These are phyloP conservation scores for Solanum medicagineum DNA, from an alignment of 257 asterid genomes.

Conservation along the genomic window DNA sequence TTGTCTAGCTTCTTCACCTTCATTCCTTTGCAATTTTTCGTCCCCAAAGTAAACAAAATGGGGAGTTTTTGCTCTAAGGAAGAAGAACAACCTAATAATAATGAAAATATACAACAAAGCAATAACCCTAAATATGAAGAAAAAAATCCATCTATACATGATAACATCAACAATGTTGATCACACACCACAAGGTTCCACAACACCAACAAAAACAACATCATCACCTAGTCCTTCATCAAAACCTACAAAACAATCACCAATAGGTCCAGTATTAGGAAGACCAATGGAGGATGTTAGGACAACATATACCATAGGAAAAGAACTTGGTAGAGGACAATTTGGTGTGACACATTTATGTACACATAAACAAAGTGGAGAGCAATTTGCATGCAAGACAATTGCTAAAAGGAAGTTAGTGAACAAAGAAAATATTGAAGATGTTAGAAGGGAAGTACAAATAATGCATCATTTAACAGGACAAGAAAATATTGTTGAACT, in stretches of 20 bases:
- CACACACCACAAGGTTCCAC: background rate
- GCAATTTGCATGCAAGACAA: conserved; percentile 70
- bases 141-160: background rate
- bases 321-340: conserved; percentile 80
- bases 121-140: background rate
- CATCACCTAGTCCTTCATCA: conserved; percentile 17
- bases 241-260: conserved; percentile 27
- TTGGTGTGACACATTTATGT: conserved; percentile 71
- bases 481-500: conserved; percentile 65
- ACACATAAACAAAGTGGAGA: conserved; percentile 64
- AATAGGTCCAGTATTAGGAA: conserved; percentile 53
- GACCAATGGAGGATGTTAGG: conserved; percentile 74
- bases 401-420: conserved; percentile 69
- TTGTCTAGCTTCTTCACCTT: background rate
- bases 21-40: background rate
- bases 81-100: background rate
- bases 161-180: background rate
- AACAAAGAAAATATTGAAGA: conserved; percentile 78
- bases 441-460: conserved; percentile 79
- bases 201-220: background rate
- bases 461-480: conserved; percentile 79
- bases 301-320: conserved; percentile 54
- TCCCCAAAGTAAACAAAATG: background rate
- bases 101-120: background rate
- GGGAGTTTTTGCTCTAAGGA: background rate